These are phyloP conservation scores for Stachybotrys chlorohalonatus DNA, from an alignment of 2,329 filamentous ascomycete genomes.

Conservation along the genomic window DNA sequence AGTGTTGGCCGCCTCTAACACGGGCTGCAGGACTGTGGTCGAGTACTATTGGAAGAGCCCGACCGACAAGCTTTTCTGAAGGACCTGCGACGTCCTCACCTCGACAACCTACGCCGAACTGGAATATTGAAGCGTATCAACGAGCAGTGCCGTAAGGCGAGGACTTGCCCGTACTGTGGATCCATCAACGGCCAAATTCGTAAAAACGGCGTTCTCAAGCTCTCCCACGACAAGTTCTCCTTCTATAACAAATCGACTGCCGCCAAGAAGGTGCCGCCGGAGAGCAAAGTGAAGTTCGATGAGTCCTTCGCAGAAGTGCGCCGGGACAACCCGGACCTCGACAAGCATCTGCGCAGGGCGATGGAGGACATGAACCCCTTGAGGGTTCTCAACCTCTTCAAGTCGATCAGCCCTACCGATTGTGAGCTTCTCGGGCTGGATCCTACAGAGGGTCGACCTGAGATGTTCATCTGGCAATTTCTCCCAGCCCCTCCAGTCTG, in stretches of 20 bases:
- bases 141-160: slow-evolving; percentile 80
- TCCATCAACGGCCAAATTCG: slow-evolving; percentile 85
- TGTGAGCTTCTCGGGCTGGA: slow-evolving; percentile 88
- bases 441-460: slow-evolving; percentile 76
- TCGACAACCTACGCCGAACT: slow-evolving; percentile 81
- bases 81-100: slow-evolving; percentile 67
- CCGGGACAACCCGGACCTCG: slow-evolving; percentile 69
- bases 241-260: slow-evolving; percentile 84
- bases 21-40: slow-evolving; percentile 59
- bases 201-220: slow-evolving; percentile 86
- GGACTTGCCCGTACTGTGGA: slow-evolving; percentile 70
- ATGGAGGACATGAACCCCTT: slow-evolving; percentile 92
- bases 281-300: slow-evolving; percentile 77
- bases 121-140: slow-evolving; percentile 82
- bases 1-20: neutral
- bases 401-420: slow-evolving; percentile 73
- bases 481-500: slow-evolving; percentile 89
- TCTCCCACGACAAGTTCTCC: slow-evolving; percentile 87
- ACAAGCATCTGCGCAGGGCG: slow-evolving; percentile 84
- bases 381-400: slow-evolving; percentile 82
- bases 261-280: slow-evolving; percentile 71
- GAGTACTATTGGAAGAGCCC: slow-evolving; percentile 70
- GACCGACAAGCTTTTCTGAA: slow-evolving; percentile 72
- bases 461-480: slow-evolving; percentile 98
- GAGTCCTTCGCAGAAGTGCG: slow-evolving; percentile 75